Conservation (phyloP, 352 stramenopile species). For the Saprolegnia diclina region DNA sequence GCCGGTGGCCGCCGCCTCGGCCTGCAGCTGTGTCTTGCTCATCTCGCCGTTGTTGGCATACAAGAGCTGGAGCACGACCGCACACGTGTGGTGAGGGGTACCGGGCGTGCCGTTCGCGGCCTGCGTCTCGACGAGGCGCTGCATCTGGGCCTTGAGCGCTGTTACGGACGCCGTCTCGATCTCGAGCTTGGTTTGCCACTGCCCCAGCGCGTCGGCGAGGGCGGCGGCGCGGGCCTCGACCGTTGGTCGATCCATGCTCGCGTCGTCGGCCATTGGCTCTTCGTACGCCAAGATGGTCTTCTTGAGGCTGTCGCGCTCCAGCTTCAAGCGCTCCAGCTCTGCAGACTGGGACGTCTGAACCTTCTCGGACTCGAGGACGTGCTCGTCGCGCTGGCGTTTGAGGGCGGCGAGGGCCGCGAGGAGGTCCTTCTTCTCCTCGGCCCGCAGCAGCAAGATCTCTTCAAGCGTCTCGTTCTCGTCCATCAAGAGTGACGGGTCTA, state of each 20-base stretch:
- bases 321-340: constrained; percentile 37
- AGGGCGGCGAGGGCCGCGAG: constrained; percentile 48
- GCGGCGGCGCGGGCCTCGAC: constrained; percentile 27
- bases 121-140: constrained; percentile 58
- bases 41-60: constrained; percentile 58
- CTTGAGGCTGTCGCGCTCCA: constrained; percentile 44
- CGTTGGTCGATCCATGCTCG: background rate
- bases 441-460: constrained; percentile 44
- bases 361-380: constrained; percentile 18
- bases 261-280: constrained; percentile 34
- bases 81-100: constrained; percentile 45
- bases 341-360: constrained; percentile 20
- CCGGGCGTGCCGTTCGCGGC: constrained; percentile 42
- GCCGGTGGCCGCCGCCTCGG: constrained; percentile 39
- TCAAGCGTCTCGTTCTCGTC: constrained; percentile 34
- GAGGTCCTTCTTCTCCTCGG: constrained; percentile 58
- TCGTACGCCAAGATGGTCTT: constrained; percentile 43
- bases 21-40: constrained; percentile 57
- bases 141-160: constrained; percentile 53
- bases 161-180: constrained; percentile 38
- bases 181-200: constrained; percentile 34
- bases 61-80: constrained; percentile 55
- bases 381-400: constrained; percentile 34
- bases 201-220: constrained; percentile 30
- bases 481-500: background rate